Evolutionary conservation across 352 stramenopile species (phyloP).

Genomic region (Pythium diclinum): DNA sequence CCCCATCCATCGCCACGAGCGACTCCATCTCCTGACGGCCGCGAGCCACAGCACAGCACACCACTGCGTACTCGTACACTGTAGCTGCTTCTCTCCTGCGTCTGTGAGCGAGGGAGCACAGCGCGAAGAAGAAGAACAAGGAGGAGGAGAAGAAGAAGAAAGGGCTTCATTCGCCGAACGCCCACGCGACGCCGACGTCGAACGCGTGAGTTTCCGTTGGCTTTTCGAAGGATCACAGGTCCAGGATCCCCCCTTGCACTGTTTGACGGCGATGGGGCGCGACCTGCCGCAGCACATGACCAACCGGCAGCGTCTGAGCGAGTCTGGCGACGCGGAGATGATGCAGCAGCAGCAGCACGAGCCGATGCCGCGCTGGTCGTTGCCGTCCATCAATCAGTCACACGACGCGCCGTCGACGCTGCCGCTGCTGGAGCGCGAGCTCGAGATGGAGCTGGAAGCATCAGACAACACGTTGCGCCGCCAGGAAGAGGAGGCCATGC

Average conservation of each 20-base stretch:
- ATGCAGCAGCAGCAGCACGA: background rate
- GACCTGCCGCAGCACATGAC: background rate
- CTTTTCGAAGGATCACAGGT: no score
- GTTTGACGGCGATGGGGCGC: background rate
- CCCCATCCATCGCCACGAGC: background rate
- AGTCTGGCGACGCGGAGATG: background rate
- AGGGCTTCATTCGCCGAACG: background rate
- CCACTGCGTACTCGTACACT: no score
- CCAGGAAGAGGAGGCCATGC: conserved; percentile 23
- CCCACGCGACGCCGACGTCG: background rate
- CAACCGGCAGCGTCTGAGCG: background rate
- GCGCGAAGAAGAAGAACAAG: background rate
- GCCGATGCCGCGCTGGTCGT: background rate
- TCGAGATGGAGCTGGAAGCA: conserved; percentile 25
- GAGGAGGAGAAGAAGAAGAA: background rate
- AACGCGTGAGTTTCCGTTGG: background rate
- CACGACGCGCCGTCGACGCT: background rate
- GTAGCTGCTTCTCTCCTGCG: background rate
- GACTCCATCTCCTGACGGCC: background rate
- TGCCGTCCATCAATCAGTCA: background rate
- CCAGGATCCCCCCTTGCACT: background rate
- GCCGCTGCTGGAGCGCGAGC: conserved; percentile 17
- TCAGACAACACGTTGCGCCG: conserved; percentile 19
- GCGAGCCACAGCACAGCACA: background rate
- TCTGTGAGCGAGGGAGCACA: background rate